Percentiles rank a stretch among this genome's conserved stretches.
These are phyloP conservation scores for Tuber brumale DNA, from an alignment of 495 filamentous ascomycete genomes.

Conservation along the genomic window DNA sequence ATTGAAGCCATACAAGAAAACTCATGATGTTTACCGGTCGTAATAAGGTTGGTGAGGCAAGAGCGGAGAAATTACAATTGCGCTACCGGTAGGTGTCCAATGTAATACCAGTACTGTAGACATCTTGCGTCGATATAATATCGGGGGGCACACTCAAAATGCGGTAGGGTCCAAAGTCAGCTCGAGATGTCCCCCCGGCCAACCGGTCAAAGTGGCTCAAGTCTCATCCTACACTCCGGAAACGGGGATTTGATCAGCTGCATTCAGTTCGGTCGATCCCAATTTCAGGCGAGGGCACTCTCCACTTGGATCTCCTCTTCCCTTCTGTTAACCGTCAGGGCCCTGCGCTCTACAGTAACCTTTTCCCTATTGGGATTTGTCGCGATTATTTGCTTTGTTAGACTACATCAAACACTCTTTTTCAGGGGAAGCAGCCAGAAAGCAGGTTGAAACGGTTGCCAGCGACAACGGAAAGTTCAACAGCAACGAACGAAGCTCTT, in stretches of 20 bases:
- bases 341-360: background rate
- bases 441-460: constrained; percentile 1
- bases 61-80: background rate
- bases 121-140: too few relatives aligned
- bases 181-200: background rate
- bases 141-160: background rate
- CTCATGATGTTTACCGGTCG: background rate
- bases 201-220: background rate
- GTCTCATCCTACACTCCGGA: background rate
- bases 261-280: background rate
- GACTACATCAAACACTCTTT: background rate
- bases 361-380: background rate
- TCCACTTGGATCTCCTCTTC: background rate
- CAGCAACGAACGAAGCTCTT: background rate
- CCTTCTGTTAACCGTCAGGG: background rate
- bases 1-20: too few relatives aligned
- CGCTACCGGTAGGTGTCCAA: background rate
- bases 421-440: background rate
- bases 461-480: background rate
- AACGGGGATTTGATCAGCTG: background rate
- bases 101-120: background rate
- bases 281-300: background rate
- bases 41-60: background rate
- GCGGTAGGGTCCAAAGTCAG: background rate
- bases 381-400: background rate